These are phyloP conservation scores for Penicillium salamii DNA, from an alignment of 495 filamentous ascomycete species.

Conservation along the genomic window DNA sequence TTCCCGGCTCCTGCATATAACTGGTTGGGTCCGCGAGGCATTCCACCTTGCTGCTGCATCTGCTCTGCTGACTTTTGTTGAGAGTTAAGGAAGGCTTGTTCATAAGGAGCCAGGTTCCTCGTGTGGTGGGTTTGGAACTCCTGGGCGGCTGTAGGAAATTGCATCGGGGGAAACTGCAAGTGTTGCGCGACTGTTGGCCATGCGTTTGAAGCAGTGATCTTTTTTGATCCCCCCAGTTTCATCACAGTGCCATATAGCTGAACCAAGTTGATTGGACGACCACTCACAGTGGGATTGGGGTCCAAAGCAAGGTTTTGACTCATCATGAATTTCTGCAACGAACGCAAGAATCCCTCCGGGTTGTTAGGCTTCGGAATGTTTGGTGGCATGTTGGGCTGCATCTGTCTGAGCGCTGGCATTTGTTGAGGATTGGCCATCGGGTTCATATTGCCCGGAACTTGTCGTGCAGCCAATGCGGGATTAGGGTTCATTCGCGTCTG, in stretches of 20 bases:
- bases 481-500: slow-evolving; percentile 64
- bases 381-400: slow-evolving; percentile 75
- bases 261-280: slow-evolving; percentile 66
- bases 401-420: slow-evolving; percentile 42
- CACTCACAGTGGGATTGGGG: slow-evolving; percentile 63
- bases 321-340: slow-evolving; percentile 68
- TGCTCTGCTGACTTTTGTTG: slow-evolving; percentile 53
- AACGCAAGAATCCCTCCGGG: slow-evolving; percentile 73
- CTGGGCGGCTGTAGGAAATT: slow-evolving; percentile 60
- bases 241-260: slow-evolving; percentile 73
- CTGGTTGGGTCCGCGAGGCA: slow-evolving; percentile 35
- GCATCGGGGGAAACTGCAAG: slow-evolving; percentile 63
- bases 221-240: slow-evolving; percentile 76
- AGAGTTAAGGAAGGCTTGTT: slow-evolving; percentile 65
- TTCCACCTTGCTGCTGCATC: slow-evolving; percentile 47
- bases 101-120: slow-evolving; percentile 68
- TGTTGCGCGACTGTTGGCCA: slow-evolving; percentile 71
- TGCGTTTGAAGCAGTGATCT: slow-evolving; percentile 59
- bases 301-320: slow-evolving; percentile 67
- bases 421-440: slow-evolving; percentile 42
- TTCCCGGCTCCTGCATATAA: slow-evolving; percentile 41
- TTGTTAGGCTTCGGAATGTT: slow-evolving; percentile 55
- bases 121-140: slow-evolving; percentile 74
- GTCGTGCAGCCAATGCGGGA: slow-evolving; percentile 40
- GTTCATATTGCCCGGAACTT: slow-evolving; percentile 39